These are phyloP conservation scores for Dactylis glomerata DNA, from an alignment of 176 grass and related monocot species.

Conservation along the genomic window DNA sequence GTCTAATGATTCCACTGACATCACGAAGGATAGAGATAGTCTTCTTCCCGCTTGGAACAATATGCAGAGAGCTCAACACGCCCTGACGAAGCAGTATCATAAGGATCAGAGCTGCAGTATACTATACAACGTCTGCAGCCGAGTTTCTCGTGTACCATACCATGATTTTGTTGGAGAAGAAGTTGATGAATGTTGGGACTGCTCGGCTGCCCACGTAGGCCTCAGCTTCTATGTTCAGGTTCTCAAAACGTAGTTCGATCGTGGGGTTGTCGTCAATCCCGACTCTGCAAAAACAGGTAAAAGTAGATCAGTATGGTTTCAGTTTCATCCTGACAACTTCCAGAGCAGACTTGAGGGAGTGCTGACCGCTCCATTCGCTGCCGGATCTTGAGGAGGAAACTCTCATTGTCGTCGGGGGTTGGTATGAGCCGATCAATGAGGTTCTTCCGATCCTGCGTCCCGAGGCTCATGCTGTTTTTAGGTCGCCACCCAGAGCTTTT, in stretches of 20 bases:
- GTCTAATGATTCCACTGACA: constrained; percentile 71
- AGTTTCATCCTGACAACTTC: no score
- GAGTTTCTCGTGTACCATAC: constrained; percentile 21
- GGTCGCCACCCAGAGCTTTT: no score
- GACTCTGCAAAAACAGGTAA: constrained; percentile 45
- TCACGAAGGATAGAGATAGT: constrained; percentile 68
- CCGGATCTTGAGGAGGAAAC: no score
- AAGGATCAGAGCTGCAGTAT: constrained; percentile 28
- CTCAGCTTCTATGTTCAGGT: constrained; percentile 40
- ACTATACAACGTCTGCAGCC: no score
- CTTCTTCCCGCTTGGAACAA: constrained; percentile 65
- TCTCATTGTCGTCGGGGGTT: no score
- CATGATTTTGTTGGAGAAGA: constrained; percentile 58
- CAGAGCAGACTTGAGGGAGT: no score
- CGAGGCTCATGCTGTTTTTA: no score
- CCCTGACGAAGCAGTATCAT: constrained; percentile 27
- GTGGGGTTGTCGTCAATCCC: constrained; percentile 67
- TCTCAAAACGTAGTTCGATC: constrained; percentile 68
- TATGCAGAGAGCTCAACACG: constrained; percentile 54
- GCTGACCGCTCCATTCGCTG: no score
- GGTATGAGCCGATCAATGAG: no score
- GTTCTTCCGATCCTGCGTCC: no score
- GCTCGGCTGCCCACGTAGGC: constrained; percentile 52
- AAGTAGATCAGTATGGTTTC: no score
- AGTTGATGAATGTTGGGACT: constrained; percentile 60